Base-by-base conservation (phyloP, 2,329 filamentous ascomycete genomes). In the Xylariaceae sp. region DNA sequence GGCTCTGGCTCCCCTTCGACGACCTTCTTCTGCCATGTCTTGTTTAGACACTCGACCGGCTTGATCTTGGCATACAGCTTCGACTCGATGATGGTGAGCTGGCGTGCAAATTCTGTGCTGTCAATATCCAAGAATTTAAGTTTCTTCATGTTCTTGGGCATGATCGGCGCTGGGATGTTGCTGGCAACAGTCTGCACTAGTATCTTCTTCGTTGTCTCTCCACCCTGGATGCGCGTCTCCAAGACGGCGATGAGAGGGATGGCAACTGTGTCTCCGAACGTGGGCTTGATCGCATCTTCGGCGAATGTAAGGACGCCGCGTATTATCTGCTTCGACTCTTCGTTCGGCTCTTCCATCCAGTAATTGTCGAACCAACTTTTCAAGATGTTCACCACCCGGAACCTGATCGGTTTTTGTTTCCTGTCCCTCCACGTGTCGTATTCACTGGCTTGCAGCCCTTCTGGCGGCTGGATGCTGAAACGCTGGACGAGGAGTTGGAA, bases 61-160 rank as follows among this genome's bases (percentile, higher is more conserved):
- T 90, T 90, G 62, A 98, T 94, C 67, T 95, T 96, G 52, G 85
- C 87, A 57, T 97, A 98, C 1, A 97, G 73, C 46, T 84, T 84
- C 2, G 89, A 95, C 63, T 98, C 92, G 48, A 97, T 94, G 50
- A 98, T 92, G 0, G 92, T 98, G 47, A 98, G 73, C 63, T 98
- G 92, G 33, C 92, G 82, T n/a, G 92, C 92, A 63, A 98, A 97
- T 59, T 98, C 92, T 0, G 85, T 86, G 0, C 88, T 81, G 59
- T 98, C 92, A 52, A 98, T 96, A 59, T 98, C 92, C 40, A 97
- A 68, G 67, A 98, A 97, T 64, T 97, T 98, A 53, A 98, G 76
- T 66, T 96, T 98, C 76, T 92, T 96, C 88, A 98, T 94, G 62
- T 97, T 96, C 74, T 95, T 96, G 2, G 92, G 92, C 61, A 96